Evolutionary conservation across 1,284 basidiomycete species (phyloP), one percentile per base, ranked within the genome.

Genomic region (Grifola frondosa): DNA sequence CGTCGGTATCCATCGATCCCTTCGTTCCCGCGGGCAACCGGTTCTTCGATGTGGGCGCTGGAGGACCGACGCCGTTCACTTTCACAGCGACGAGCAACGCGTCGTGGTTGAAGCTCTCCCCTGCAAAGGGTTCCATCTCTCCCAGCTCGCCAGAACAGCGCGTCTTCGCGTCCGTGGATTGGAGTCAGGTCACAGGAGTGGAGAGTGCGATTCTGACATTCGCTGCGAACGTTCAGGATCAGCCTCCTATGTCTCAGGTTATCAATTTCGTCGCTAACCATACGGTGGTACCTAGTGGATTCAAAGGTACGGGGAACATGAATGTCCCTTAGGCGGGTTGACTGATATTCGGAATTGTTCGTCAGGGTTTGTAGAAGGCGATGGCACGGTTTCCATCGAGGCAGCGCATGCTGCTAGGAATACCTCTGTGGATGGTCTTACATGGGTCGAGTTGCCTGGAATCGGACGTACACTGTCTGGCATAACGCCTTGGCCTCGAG

Each of bases 381-480:
- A 77, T 37, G 80, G 81, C 9, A 76, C 71, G 13, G 69, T 87
- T 30, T 78, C 79, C 1, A 81, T 86, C 29, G 82, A 88, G 54
- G 83, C 81, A 10, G 75, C 70, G 3, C 81, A 84, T 57, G 64
- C 74, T 0, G 60, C 69, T 13, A 67, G 77, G 13, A 81, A 80
- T 57, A 77, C 70, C 3, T 63, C 73, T 11, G 75, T 78, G 6
- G 62, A 66, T 24, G 74, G 74, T 8, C 68, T 81, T 22, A 59
- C 70, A 3, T 86, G 83, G 82, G 70, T 67, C 12, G 73, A 78
- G 30, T 62, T 85, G 5, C 79, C 79, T 2, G 77, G 75, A 3
- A 74, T 80, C 38, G 81, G 81, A 4, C 62, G 71, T 21, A 82
- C 80, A 4, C 56, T 79, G 3, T 81, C 80, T 28, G 84, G 73